Evolutionary conservation across 371 early-diverging fungal genomes (phyloP), one percentile per base, ranked within the genome.

Genomic region (Dichotomocladium elegans): DNA sequence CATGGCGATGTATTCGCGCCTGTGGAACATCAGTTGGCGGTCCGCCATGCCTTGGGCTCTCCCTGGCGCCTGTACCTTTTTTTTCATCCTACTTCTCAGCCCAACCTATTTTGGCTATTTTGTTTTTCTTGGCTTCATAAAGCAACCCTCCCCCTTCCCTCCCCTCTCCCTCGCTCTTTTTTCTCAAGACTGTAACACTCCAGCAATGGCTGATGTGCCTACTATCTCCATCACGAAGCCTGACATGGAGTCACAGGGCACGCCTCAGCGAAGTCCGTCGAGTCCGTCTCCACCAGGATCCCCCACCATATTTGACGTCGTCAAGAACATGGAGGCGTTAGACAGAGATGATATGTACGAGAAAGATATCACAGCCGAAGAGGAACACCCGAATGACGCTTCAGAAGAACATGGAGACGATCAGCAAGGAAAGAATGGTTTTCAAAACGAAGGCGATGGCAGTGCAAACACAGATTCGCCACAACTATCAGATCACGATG

Each of bases 171-270:
- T 37, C 15, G 17, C n/a, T n/a, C n/a, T n/a, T n/a, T n/a, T n/a
- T n/a, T n/a, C n/a, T n/a, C n/a, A n/a, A n/a, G n/a, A n/a, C n/a
- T n/a, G n/a, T n/a, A n/a, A n/a, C n/a, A n/a, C n/a, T n/a, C n/a
- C n/a, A n/a, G n/a, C n/a, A n/a, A 37, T 37, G 37, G 46, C 64
- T 44, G 56, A 61, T 35, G 70, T 76, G 37, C 77, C 77, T 26
- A 76, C 72, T 27, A 72, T 76, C 42, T 72, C 77, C 33, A 68
- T 76, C 12, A 76, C 72, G 9, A 62, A 63, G 47, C 77, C 77
- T 46, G 70, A 76, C 29, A 37, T 70, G 54, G 63, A 68, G 41
- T 68, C 64, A 41, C 58, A 72, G 53, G 66, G 70, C 19, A 53
- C 64, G 24, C 59, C 40, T 31, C 30, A 66, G 42, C 66, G 47